phyloP scores from a whole-genome alignment of 2,329 filamentous ascomycete genomes.

The Paracamarosporium sp. region DNA sequence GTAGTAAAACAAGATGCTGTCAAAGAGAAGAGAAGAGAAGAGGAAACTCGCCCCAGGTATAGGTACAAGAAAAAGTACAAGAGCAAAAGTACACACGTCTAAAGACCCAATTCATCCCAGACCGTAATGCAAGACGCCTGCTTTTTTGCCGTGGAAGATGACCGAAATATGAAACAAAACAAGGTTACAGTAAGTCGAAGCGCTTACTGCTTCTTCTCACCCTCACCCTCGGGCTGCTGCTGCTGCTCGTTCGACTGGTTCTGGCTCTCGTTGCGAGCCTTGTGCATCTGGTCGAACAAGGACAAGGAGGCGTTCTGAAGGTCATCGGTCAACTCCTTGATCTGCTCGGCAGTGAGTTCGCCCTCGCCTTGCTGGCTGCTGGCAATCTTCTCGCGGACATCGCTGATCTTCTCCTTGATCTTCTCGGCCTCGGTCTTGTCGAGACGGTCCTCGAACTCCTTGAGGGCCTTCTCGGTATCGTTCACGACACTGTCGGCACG shows the following conservation, averaged over 20 bases:
- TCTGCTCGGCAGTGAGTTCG: slow-evolving; percentile 82
- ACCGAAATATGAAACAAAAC: slow-evolving; percentile 30
- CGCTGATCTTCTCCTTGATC: slow-evolving; percentile 91
- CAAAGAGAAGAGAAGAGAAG: slow-evolving; percentile 36
- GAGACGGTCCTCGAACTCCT: slow-evolving; percentile 93
- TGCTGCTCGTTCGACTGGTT: slow-evolving; percentile 51
- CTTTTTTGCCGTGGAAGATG: slow-evolving; percentile 35
- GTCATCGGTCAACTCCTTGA: slow-evolving; percentile 99
- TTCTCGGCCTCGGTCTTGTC: slow-evolving; percentile 94
- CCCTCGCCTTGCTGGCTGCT: slow-evolving; percentile 95
- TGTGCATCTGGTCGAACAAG: slow-evolving; percentile 99
- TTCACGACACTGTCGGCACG: slow-evolving; percentile 94
- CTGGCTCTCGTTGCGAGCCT: slow-evolving; percentile 75
- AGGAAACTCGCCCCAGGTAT: slow-evolving; percentile 31
- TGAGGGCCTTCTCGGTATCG: slow-evolving; percentile 97
- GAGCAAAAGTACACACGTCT: slow-evolving; percentile 41
- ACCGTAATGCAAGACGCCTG: slow-evolving; percentile 47
- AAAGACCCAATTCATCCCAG: slow-evolving; percentile 36
- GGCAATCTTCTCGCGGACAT: slow-evolving; percentile 86
- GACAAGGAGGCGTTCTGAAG: slow-evolving; percentile 94
- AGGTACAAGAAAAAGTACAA: slow-evolving; percentile 39
- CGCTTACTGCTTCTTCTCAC: slow-evolving; percentile 74
- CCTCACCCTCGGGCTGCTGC: slow-evolving; percentile 59
- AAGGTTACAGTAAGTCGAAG: slow-evolving; percentile 20
- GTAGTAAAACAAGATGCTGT: slow-evolving; percentile 37